Percentiles rank a stretch among this genome's conserved stretches.
Conservation (phyloP, 164 flowering plant species). For the Annona cherimola region DNA sequence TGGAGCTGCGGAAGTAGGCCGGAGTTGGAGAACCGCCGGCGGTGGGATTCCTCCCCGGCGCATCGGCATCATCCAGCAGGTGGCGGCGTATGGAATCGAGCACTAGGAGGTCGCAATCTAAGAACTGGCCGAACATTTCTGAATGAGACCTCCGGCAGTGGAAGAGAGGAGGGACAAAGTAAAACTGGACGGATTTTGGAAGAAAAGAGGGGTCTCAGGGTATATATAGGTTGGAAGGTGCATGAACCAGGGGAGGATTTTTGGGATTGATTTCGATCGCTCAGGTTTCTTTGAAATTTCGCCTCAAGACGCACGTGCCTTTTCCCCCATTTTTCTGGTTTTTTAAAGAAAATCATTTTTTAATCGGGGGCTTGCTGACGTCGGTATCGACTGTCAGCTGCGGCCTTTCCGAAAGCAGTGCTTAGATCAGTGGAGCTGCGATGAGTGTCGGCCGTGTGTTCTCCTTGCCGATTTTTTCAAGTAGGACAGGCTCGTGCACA, state of each 20-base stretch:
- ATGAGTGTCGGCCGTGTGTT: no score
- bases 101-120: slow-evolving; percentile 28
- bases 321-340: background rate
- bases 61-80: slow-evolving; percentile 40
- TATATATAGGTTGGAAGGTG: background rate
- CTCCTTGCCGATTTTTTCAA: no score
- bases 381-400: background rate
- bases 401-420: background rate
- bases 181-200: background rate
- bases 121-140: slow-evolving; percentile 13
- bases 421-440: background rate
- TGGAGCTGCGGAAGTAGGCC: slow-evolving; percentile 40
- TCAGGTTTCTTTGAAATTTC: background rate
- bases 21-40: slow-evolving; percentile 7
- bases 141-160: background rate
- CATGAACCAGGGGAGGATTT: background rate
- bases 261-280: background rate
- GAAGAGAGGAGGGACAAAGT: background rate
- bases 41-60: background rate
- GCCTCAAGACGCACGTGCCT: background rate
- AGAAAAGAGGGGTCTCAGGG: background rate
- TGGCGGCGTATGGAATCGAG: slow-evolving; percentile 50
- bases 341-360: no score
- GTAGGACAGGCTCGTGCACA: no score
- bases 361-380: background rate